These are phyloP conservation scores for Colletotrichum destructivum DNA, from an alignment of 2,329 filamentous ascomycete genomes.

Conservation along the genomic window DNA sequence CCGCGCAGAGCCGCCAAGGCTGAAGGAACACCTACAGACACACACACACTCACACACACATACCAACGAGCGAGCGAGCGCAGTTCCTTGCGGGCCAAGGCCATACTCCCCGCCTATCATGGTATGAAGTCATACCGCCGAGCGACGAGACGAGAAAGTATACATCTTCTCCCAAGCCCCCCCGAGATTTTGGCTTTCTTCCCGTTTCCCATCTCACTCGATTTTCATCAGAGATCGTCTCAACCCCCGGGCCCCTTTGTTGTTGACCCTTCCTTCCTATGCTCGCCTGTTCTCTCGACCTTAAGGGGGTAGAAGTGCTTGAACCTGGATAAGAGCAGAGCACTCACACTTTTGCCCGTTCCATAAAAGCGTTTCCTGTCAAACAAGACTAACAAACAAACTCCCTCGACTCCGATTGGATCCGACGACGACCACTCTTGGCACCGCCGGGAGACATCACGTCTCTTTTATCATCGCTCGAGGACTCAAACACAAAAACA, in stretches of 20 bases:
- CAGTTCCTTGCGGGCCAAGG: too few relatives aligned
- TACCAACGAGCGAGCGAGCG: not conserved
- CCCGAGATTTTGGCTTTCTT: constrained; percentile 17
- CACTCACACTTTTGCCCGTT: constrained; percentile 41
- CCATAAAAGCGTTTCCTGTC: constrained; percentile 14
- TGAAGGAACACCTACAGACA: constrained; percentile 25
- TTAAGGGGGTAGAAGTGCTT: constrained; percentile 41
- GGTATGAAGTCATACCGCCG: constrained; percentile 44
- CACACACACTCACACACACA: too few relatives aligned
- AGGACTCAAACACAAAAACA: not conserved
- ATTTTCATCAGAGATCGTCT: constrained; percentile 24
- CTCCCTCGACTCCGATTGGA: constrained; percentile 18
- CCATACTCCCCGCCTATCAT: constrained; percentile 23
- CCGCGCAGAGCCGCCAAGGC: constrained; percentile 43
- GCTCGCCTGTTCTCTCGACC: constrained; percentile 37
- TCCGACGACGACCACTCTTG: constrained; percentile 14
- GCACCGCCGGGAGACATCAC: constrained; percentile 14
- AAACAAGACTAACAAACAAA: not conserved
- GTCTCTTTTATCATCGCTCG: not conserved
- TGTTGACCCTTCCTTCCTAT: constrained; percentile 28
- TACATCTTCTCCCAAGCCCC: constrained; percentile 41
- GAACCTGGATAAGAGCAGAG: constrained; percentile 42
- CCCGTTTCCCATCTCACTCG: constrained; percentile 26
- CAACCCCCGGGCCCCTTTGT: not conserved
- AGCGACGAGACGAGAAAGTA: constrained; percentile 23